Evolutionary conservation across 78 protist species (phyloP), one percentile per base, ranked within the genome.

Genomic region (Bodo saltans): DNA sequence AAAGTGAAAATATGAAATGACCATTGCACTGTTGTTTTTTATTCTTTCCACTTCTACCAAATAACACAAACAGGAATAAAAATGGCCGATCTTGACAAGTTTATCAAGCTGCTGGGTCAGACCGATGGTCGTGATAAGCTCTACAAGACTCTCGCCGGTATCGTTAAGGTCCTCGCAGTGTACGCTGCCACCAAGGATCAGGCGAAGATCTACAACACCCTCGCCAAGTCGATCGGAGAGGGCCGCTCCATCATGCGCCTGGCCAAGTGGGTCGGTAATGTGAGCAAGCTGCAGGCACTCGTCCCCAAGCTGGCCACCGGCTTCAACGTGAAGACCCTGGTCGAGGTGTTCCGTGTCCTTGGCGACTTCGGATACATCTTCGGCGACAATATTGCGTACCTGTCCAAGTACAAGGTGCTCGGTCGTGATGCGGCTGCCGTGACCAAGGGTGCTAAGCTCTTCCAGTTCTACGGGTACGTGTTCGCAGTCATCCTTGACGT

Each of bases 81-180:
- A 30, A 67, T 40, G 81, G 8, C 40, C 67, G 41, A 12, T 47
- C 26, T 12, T 30, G 81, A 76, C 41, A 60, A 28, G 35, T 4
- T 40, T 21, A 67, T 76, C 32, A 76, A 76, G 81, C 81, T 76
- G 39, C 69, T 76, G 37, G 34, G 8, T 17, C 27, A 21, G 29
- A 76, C 81, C 34, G 81, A 76, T 39, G 81, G 81, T 17, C 12
- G 81, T 1, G 81, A 76, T 27, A 76, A 76, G 69, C 70, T 76
- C 34, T 76, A 76, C 81, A 76, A 76, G 41, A 25, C 12, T 28
- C 69, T 28, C 37, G 81, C 53, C 28, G 4, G 37, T 1, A 27
- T 39, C 35, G 1, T 26, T 11, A 76, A 76, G 52, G 2, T 76
- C 28, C 21, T 39, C 67, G 67, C 81, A 1, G 8, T 8, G 60